These are phyloP conservation scores for Juncus effusus DNA, from an alignment of 176 grass and related monocot genomes.

Conservation along the genomic window DNA sequence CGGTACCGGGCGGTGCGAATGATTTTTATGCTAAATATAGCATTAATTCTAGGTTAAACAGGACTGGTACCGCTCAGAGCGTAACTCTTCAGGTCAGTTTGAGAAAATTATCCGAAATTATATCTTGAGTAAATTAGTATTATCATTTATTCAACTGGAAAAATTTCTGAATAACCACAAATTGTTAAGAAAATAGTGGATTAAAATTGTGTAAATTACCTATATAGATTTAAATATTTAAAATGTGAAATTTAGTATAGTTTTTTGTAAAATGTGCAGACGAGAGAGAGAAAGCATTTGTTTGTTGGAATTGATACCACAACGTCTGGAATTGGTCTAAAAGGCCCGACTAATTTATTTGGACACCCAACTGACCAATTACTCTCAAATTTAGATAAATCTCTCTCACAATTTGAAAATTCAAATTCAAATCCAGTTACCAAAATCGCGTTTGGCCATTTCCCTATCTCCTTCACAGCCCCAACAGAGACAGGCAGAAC, in stretches of 20 bases:
- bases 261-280: conserved; percentile 52
- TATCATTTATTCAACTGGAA: too few species aligned
- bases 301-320: conserved; percentile 94
- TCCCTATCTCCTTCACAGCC: conserved; percentile 83
- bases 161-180: too few species aligned
- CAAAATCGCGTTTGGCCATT: conserved; percentile 74
- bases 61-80: conserved; percentile 58
- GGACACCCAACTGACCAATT: conserved; percentile 83
- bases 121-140: too few species aligned
- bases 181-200: too few species aligned
- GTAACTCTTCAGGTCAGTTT: conserved; percentile 70
- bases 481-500: conserved; percentile 68
- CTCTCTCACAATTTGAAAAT: conserved; percentile 65
- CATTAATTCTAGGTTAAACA: conserved; percentile 56
- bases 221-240: not conserved
- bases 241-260: not conserved
- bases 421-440: conserved; percentile 48
- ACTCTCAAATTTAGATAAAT: conserved; percentile 52
- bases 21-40: conserved; percentile 79
- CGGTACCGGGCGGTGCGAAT: conserved; percentile 45
- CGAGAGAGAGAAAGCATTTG: conserved; percentile 58
- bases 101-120: too few species aligned
- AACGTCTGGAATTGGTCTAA: conserved; percentile 56
- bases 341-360: conserved; percentile 92
- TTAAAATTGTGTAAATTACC: not conserved